A percentile compares a stretch with the other conserved stretches of the same genome.
Evolutionary conservation across 805 yeast species (phyloP).

Genomic region (Ogataea pini): DNA sequence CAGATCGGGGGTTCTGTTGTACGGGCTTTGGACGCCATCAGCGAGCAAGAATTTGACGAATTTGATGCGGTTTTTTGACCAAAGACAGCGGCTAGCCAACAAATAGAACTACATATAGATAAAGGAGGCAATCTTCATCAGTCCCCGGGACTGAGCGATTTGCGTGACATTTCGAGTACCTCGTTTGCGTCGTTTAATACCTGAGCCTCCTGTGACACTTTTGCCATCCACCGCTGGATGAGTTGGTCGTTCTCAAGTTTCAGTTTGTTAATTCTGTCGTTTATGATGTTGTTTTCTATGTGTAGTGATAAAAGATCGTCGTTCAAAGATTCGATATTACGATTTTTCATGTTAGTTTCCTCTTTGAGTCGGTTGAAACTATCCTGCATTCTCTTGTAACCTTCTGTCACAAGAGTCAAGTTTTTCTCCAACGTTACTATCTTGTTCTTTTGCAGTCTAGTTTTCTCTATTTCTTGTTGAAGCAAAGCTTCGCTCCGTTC

Average conservation of each 20-base stretch:
- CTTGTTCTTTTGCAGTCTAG: conserved; percentile 10
- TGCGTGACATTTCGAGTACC: conserved; percentile 24
- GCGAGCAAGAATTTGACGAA: conserved; percentile 41
- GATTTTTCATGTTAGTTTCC: conserved; percentile 41
- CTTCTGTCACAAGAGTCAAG: conserved; percentile 25
- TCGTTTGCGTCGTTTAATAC: conserved; percentile 43
- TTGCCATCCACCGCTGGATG: conserved; percentile 45
- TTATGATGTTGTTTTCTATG: conserved; percentile 50
- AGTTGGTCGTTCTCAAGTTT: conserved; percentile 41
- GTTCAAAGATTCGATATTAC: conserved; percentile 48
- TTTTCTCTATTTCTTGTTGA: conserved; percentile 13
- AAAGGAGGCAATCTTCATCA: background rate
- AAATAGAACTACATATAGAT: background rate
- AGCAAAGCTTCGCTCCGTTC: conserved; percentile 5
- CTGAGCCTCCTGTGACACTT: conserved; percentile 44
- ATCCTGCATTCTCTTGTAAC: conserved; percentile 25
- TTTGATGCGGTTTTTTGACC: conserved; percentile 27
- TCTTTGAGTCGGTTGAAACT: conserved; percentile 28
- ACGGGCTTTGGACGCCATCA: conserved; percentile 52
- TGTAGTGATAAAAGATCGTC: conserved; percentile 51
- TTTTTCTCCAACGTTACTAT: conserved; percentile 19
- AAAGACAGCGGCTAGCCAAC: background rate
- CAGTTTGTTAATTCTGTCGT: conserved; percentile 34
- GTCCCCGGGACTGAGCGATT: conserved; percentile 15
- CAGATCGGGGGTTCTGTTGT: conserved; percentile 64